Base-by-base conservation (phyloP, 495 filamentous ascomycete species). In the Copromyces sp. region DNA sequence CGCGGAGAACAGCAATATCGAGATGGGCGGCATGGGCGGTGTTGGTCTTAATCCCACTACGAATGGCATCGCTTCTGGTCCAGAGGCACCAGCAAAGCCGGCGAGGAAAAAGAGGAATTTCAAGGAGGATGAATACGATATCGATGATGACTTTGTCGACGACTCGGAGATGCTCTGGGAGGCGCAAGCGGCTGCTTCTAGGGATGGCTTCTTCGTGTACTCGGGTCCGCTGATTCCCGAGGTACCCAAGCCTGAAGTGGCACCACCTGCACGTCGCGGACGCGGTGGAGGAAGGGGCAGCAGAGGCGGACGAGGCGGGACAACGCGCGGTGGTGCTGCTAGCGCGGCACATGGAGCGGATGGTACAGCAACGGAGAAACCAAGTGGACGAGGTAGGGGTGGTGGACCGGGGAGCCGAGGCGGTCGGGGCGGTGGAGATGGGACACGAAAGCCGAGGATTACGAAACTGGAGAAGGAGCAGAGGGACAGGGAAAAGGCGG, bases 161-260 rank as follows among this genome's bases (percentile, higher is more conserved):
- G 95, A 99, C 81, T 95, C 93, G 16, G 95, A 99, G 78, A 78
- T 97, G 83, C 87, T 95, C 9, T 99, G 94, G 94, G 94, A 98
- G 82, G 93, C 97, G 81, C 92, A 95, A 79, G 95, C 95, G 29
- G 93, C 94, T 20, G 94, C 94, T 29, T 95, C 92, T 71, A 92
- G 94, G 75, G 96, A 98, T 83, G 92, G 93, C 5, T 95, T 94
- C 82, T 95, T 94, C 77, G 93, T 95, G 29, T 94, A 95, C 80
- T 91, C 90, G 75, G 92, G 94, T 53, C 93, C 94, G 39, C 82
- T 97, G 73, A 86, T 97, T 14, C 91, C 91, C 17, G 93, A 95
- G 81, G 93, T 92, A 7, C 92, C 96, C 82, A 95, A 97, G 83
- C 89, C 94, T n/a, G 89, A 89, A 68, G 79, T 78, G 70, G 89